phyloP scores from a whole-genome alignment of 208 protist species.

The Phytomonas sp. region DNA sequence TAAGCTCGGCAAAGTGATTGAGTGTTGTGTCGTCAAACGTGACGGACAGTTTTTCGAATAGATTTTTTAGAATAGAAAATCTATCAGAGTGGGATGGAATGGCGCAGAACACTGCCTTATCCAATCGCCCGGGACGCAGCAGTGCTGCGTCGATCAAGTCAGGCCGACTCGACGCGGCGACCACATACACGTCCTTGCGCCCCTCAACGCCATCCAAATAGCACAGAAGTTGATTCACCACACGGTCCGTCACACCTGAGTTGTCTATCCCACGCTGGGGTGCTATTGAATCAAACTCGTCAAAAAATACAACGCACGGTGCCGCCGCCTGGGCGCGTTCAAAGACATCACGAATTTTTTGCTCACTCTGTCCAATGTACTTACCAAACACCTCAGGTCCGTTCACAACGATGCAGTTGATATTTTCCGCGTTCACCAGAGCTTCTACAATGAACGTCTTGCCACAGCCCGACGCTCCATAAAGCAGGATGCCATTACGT shows the following conservation, averaged over 20 bases:
- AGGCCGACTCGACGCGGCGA: constrained; percentile 98
- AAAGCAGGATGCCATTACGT: constrained; percentile 87
- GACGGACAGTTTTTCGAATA: constrained; percentile 97
- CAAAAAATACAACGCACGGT: constrained; percentile 93
- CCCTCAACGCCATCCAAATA: constrained; percentile 97
- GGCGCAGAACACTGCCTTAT: constrained; percentile 79
- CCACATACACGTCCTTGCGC: constrained; percentile 93
- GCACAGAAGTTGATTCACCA: constrained; percentile 96
- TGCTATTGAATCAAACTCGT: constrained; percentile 93
- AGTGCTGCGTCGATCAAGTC: constrained; percentile 95
- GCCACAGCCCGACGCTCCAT: constrained; percentile 88
- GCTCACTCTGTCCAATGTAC: constrained; percentile 93
- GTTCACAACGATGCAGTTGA: constrained; percentile 90
- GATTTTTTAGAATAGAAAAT: constrained; percentile 95
- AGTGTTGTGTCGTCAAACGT: constrained; percentile 41
- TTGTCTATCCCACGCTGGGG: constrained; percentile 83
- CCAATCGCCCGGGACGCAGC: constrained; percentile 85
- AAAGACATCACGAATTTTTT: constrained; percentile 91
- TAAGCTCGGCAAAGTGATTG: constrained; percentile 35
- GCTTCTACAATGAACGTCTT: constrained; percentile 86
- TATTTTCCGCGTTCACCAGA: constrained; percentile 60
- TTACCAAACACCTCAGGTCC: constrained; percentile 92
- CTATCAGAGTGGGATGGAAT: constrained; percentile 77
- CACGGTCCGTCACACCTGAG: constrained; percentile 90
- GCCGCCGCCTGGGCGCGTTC: constrained; percentile 77